Evolutionary conservation across 768 basidiomycete genomes (phyloP).

Genomic region (Suillus cothurnatus): DNA sequence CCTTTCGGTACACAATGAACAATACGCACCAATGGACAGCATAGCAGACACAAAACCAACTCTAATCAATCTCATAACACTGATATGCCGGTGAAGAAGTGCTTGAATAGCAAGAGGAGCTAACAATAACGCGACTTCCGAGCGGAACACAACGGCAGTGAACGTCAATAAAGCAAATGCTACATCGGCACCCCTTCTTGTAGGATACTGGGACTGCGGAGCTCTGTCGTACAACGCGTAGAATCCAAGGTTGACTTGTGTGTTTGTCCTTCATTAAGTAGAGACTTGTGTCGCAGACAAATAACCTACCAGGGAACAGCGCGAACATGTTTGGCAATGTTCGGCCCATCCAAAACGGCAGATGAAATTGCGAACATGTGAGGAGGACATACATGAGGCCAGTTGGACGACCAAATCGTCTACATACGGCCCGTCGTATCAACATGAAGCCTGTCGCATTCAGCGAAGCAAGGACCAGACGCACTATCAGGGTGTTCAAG

Average conservation of each 20-base stretch:
- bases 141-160: conserved; percentile 71
- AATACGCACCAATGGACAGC: conserved; percentile 51
- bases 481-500: conserved; percentile 48
- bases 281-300: background rate
- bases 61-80: conserved; percentile 45
- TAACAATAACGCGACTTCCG: conserved; percentile 75
- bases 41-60: conserved; percentile 53
- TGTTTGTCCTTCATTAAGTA: conserved; percentile 7
- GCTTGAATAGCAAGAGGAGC: conserved; percentile 60
- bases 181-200: conserved; percentile 33
- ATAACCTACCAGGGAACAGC: conserved; percentile 65
- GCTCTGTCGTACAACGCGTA: conserved; percentile 44
- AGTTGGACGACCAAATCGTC: conserved; percentile 63
- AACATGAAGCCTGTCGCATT: conserved; percentile 66
- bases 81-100: conserved; percentile 43
- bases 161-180: conserved; percentile 67
- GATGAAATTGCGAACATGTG: conserved; percentile 85
- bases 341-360: conserved; percentile 91
- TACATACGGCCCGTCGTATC: conserved; percentile 61
- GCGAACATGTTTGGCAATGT: conserved; percentile 97
- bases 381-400: conserved; percentile 65
- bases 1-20: background rate
- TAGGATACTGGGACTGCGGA: conserved; percentile 42
- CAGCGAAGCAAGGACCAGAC: conserved; percentile 66
- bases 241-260: conserved; percentile 61